These are phyloP conservation scores for Mortierella sp. DNA, from an alignment of 371 early-diverging fungal genomes.

Conservation along the genomic window DNA sequence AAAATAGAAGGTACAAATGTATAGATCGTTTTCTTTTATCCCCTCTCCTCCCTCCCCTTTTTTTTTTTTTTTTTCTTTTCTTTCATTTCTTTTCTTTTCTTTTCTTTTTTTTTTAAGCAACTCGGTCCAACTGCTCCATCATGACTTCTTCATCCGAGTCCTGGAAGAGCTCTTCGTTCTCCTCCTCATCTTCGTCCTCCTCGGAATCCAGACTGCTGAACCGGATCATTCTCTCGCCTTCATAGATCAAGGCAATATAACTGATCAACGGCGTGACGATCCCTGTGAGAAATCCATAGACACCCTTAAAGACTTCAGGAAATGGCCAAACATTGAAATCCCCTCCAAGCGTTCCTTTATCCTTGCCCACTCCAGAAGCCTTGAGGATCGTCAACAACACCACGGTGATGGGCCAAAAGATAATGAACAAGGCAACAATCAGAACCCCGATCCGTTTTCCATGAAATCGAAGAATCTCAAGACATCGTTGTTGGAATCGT, in stretches of 20 bases:
- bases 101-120: too few relatives aligned
- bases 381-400: background rate
- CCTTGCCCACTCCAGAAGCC: background rate
- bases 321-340: background rate
- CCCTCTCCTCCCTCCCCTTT: slow-evolving; percentile 3
- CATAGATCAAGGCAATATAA: slow-evolving; percentile 1
- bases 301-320: background rate
- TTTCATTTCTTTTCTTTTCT: background rate
- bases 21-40: background rate
- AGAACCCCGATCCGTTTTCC: background rate
- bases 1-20: background rate
- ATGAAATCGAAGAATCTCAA: background rate
- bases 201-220: too few relatives aligned
- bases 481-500: too few relatives aligned
- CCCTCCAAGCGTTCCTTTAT: background rate
- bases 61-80: slow-evolving; percentile 1
- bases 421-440: background rate
- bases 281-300: background rate
- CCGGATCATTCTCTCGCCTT: background rate
- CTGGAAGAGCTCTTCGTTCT: too few relatives aligned
- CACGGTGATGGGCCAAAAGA: background rate
- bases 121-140: too few relatives aligned
- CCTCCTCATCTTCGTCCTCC: too few relatives aligned
- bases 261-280: background rate
- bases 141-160: too few relatives aligned